These are phyloP conservation scores for Chenopodium formosanum DNA, from an alignment of 148 eudicot species.

Conservation along the genomic window DNA sequence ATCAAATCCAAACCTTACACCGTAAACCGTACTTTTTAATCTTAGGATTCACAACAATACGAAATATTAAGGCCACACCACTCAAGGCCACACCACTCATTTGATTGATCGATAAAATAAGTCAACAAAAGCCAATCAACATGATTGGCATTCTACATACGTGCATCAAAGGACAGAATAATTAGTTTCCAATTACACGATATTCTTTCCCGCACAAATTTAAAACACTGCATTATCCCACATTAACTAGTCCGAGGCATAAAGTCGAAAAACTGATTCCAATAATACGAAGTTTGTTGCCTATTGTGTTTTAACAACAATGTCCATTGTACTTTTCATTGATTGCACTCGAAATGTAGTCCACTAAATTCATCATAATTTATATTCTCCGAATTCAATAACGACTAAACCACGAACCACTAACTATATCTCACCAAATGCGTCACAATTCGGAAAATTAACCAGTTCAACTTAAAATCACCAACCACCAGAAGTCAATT, in stretches of 20 bases:
- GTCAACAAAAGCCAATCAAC: no score
- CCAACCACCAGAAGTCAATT: not conserved
- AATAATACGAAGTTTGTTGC: not conserved
- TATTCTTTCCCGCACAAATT: no score
- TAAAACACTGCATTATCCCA: not conserved
- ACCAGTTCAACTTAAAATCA: not conserved
- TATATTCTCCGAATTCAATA: not conserved
- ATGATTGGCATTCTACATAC: no score
- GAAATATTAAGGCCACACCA: not conserved
- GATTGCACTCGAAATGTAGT: not conserved
- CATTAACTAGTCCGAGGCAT: not conserved
- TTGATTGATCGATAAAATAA: no score
- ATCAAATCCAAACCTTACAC: not conserved
- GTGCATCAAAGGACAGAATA: no score
- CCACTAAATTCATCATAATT: not conserved
- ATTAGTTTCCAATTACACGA: not conserved
- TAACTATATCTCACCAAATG: not conserved
- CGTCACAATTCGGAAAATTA: not conserved
- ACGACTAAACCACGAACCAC: not conserved
- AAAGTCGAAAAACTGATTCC: no score
- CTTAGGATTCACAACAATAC: not conserved
- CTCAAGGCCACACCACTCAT: not conserved
- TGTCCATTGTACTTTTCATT: not conserved
- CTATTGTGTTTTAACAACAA: not conserved
- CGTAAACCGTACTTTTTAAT: not conserved